Conservation (phyloP, 2,329 filamentous ascomycete species). For the Erysiphe neolycopersici region DNA sequence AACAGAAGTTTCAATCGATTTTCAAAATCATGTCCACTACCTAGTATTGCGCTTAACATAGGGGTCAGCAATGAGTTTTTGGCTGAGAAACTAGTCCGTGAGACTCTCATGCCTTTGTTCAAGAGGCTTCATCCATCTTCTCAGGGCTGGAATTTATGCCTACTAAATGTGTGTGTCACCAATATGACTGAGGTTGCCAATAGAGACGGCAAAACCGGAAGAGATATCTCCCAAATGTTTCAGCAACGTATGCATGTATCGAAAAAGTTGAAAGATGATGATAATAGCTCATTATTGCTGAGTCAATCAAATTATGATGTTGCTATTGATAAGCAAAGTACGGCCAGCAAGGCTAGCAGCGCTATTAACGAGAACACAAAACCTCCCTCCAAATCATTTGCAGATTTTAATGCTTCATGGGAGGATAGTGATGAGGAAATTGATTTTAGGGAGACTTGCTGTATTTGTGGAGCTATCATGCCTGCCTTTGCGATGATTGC, state of each 20-base stretch:
- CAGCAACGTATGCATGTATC: constrained; percentile 11
- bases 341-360: too few relatives aligned
- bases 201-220: constrained; percentile 20
- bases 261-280: too few relatives aligned
- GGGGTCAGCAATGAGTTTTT: constrained; percentile 28
- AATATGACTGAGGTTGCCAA: constrained; percentile 43
- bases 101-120: constrained; percentile 45
- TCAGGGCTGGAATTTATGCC: constrained; percentile 46
- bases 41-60: constrained; percentile 44
- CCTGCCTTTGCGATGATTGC: constrained; percentile 23
- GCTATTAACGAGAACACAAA: too few relatives aligned
- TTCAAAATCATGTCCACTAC: constrained; percentile 50
- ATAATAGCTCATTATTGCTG: too few relatives aligned
- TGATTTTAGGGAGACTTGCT: constrained; percentile 14
- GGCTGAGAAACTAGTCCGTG: constrained; percentile 40
- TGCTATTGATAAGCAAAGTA: too few relatives aligned
- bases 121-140: constrained; percentile 40
- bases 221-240: constrained; percentile 75
- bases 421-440: constrained; percentile 9
- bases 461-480: constrained; percentile 18
- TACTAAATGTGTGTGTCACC: constrained; percentile 68
- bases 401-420: not conserved
- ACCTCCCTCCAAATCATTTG: too few relatives aligned
- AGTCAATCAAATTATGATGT: too few relatives aligned
- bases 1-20: constrained; percentile 37